Evolutionary conservation across 441 rosid genomes (phyloP).

Genomic region (Jatropha multifida): DNA sequence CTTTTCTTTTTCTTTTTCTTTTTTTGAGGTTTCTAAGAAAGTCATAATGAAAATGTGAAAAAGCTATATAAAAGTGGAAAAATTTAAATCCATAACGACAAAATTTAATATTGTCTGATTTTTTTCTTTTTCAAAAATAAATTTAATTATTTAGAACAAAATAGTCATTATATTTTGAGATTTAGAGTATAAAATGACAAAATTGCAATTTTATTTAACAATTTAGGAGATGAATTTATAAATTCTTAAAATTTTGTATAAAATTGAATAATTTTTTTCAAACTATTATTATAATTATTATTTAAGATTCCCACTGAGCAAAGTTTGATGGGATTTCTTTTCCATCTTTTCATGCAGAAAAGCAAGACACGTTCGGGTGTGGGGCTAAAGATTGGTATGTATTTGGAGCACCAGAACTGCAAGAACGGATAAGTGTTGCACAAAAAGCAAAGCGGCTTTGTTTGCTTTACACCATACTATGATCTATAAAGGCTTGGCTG

Average conservation of each 20-base stretch:
- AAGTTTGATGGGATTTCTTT: background rate
- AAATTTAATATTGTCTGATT: background rate
- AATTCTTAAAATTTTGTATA: too few relatives aligned
- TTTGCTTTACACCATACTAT: background rate
- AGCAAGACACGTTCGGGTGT: background rate
- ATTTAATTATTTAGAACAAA: too few relatives aligned
- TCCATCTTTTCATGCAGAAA: background rate
- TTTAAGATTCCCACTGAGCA: background rate
- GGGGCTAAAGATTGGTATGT: background rate
- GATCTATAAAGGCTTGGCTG: too few relatives aligned
- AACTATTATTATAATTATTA: too few relatives aligned
- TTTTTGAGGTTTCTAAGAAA: background rate
- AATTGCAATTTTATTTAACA: too few relatives aligned
- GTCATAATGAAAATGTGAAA: slow-evolving; percentile 14
- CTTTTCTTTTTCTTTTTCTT: background rate
- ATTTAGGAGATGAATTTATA: too few relatives aligned
- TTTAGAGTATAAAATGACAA: too few relatives aligned
- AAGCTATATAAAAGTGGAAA: slow-evolving; percentile 15
- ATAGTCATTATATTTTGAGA: too few relatives aligned
- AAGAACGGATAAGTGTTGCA: background rate
- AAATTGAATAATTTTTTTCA: too few relatives aligned
- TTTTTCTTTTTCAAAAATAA: too few relatives aligned
- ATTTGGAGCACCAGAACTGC: background rate
- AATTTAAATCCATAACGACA: background rate
- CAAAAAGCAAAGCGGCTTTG: background rate